Evolutionary conservation across 1,284 basidiomycete species (phyloP).

Genomic region (Cystobasidiaceae sp.): DNA sequence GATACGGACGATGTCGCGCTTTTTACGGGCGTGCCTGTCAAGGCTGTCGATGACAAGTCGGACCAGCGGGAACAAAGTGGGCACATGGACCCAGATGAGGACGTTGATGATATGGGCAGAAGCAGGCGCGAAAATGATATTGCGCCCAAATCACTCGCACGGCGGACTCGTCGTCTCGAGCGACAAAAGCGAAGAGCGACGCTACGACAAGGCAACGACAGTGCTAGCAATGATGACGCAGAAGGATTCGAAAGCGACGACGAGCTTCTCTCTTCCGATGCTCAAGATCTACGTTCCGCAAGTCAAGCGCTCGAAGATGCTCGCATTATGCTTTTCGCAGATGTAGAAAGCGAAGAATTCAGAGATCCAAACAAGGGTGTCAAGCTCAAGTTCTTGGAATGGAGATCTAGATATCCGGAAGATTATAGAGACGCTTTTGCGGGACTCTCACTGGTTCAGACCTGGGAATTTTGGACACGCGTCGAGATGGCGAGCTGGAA

Average conservation of each 20-base stretch:
- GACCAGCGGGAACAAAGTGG: no score
- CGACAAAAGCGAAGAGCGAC: conserved; percentile 53
- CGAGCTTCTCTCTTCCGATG: conserved; percentile 61
- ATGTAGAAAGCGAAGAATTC: conserved; percentile 84
- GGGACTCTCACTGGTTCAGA: conserved; percentile 76
- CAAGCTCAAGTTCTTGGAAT: conserved; percentile 66
- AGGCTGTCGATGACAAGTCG: no score
- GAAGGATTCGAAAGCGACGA: conserved; percentile 84
- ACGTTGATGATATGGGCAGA: conserved; percentile 62
- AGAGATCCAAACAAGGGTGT: conserved; percentile 70
- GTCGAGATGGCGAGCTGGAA: conserved; percentile 83
- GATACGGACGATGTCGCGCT: conserved; percentile 74
- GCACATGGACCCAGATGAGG: no score
- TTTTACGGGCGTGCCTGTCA: conserved; percentile 58
- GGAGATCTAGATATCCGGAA: conserved; percentile 70
- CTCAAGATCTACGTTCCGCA: conserved; percentile 64
- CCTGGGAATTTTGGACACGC: conserved; percentile 93
- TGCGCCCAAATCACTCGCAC: conserved; percentile 33
- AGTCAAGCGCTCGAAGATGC: conserved; percentile 56
- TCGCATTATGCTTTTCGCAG: conserved; percentile 58
- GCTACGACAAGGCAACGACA: conserved; percentile 48
- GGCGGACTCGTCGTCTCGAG: conserved; percentile 51
- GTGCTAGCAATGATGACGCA: conserved; percentile 52
- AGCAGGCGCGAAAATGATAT: conserved; percentile 22
- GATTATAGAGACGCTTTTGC: conserved; percentile 85